These are phyloP conservation scores for Pharnaceum exiguum DNA, from an alignment of 148 eudicot species.

Conservation along the genomic window DNA sequence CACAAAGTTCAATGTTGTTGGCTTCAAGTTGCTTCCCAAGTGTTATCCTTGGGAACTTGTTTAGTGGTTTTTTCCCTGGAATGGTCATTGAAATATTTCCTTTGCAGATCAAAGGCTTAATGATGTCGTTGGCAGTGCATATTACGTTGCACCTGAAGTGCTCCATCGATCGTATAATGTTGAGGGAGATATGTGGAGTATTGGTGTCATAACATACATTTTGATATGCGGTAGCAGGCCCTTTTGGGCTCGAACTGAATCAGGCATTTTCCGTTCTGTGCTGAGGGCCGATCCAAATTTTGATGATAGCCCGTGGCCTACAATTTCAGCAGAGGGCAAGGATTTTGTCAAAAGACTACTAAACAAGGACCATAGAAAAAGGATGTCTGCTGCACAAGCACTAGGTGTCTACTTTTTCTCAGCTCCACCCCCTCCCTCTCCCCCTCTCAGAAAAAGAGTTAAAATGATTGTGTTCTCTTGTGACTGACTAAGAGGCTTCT, in stretches of 20 bases:
- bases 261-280: slow-evolving; percentile 94
- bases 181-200: slow-evolving; percentile 96
- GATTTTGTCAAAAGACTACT: slow-evolving; percentile 89
- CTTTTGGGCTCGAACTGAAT: slow-evolving; percentile 95
- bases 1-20: not conserved
- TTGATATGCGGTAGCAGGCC: slow-evolving; percentile 97
- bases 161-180: slow-evolving; percentile 87
- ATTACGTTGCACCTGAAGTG: slow-evolving; percentile 98
- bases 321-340: slow-evolving; percentile 71
- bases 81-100: slow-evolving; percentile 3
- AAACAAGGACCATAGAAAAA: slow-evolving; percentile 91
- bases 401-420: slow-evolving; percentile 46
- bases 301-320: slow-evolving; percentile 88
- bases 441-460: too few species aligned
- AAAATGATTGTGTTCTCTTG: too few species aligned
- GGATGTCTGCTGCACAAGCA: slow-evolving; percentile 97
- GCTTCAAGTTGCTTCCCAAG: not conserved
- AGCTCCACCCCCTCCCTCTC: not conserved
- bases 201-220: slow-evolving; percentile 92
- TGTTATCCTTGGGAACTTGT: not conserved
- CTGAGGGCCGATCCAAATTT: slow-evolving; percentile 87
- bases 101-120: slow-evolving; percentile 83
- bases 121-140: slow-evolving; percentile 98
- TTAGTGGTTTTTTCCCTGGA: not conserved
- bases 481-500: slow-evolving; percentile 7